Conservation (phyloP, 1,284 basidiomycete species). For the Fistulina hepatica region DNA sequence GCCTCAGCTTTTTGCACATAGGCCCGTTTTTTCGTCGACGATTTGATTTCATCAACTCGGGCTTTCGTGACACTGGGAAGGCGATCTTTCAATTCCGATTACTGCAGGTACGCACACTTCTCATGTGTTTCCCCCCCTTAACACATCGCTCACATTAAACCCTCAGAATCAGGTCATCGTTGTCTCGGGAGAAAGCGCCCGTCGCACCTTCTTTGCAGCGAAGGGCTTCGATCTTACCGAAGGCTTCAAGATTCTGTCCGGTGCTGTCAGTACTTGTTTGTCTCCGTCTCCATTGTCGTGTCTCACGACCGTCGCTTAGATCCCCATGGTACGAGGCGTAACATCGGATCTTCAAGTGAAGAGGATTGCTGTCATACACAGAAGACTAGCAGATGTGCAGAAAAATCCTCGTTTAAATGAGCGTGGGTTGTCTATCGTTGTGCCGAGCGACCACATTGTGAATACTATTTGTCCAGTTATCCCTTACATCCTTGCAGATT, state of each 20-base stretch:
- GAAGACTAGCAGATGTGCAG: conserved; percentile 51
- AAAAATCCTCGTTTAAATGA: conserved; percentile 44
- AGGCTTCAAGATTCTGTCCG: conserved; percentile 65
- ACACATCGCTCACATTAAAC: conserved; percentile 13
- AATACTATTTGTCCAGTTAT: conserved; percentile 34
- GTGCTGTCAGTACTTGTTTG: conserved; percentile 40
- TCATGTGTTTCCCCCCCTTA: conserved; percentile 8
- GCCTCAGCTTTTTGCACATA: no score
- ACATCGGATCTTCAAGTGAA: conserved; percentile 55
- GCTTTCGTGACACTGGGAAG: conserved; percentile 52
- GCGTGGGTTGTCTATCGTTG: conserved; percentile 32
- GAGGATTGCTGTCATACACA: conserved; percentile 54
- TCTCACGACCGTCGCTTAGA: conserved; percentile 28
- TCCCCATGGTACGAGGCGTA: conserved; percentile 61
- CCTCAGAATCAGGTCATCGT: conserved; percentile 54
- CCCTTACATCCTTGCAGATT: conserved; percentile 50
- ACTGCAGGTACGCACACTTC: conserved; percentile 35
- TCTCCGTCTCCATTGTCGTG: conserved; percentile 7
- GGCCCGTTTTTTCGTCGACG: conserved; percentile 54
- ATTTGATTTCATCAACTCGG: conserved; percentile 60
- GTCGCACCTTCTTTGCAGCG: conserved; percentile 55
- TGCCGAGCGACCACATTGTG: conserved; percentile 5
- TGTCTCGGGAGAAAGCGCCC: conserved; percentile 59
- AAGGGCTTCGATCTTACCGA: conserved; percentile 61
- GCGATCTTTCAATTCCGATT: conserved; percentile 57